Evolutionary conservation across 2,329 filamentous ascomycete species (phyloP), one percentile per base, ranked within the genome.

Genomic region (Penicillium freii): DNA sequence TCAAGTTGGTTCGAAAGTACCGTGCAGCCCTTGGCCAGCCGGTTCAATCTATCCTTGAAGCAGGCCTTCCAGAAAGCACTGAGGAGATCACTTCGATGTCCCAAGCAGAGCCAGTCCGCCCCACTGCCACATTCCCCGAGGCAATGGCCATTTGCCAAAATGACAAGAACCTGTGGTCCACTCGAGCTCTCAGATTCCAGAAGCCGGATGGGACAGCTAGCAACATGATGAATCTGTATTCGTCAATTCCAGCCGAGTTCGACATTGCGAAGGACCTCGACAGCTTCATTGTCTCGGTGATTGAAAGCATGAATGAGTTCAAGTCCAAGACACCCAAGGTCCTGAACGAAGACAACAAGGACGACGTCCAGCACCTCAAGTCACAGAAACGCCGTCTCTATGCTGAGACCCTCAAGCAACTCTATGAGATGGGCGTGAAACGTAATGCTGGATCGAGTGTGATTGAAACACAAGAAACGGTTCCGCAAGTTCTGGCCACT

Each of bases 1-100:
- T 96, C 78, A 90, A 90, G 66, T 81, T 96, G 36, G 89, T 99
- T 44, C 84, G 91, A 54, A 97, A 97, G 76, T 99, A 96, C 76
- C 86, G 94, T 42, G 82, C 82, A 19, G 76, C 95, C 11, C 81
- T 99, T 19, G 86, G 86, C 21, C 89, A 92, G 71, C 86, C 92
- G 5, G 87, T 93, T 68, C 86, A 86, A 54, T 73, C 79, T 0
- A 79, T 95, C 27, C 59, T 77, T 34, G 64, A 71, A 54, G 70
- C 70, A 62, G 65, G 67, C 36, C 62, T 70, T 67, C 65, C 71
- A 38, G 64, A 73, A 33, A 56, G 74, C 42, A 73, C 77, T 47
- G 67, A 71, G 13, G 63, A 71, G 47, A 67, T 73, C 3, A 62
- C 33, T 39, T 11, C 39, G 42, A 56, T 57, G 6, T 59, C 56